Percentiles rank a stretch among this genome's conserved stretches.
phyloP scores from a whole-genome alignment of 352 stramenopile species.

The Phytophthora cryptogea region DNA sequence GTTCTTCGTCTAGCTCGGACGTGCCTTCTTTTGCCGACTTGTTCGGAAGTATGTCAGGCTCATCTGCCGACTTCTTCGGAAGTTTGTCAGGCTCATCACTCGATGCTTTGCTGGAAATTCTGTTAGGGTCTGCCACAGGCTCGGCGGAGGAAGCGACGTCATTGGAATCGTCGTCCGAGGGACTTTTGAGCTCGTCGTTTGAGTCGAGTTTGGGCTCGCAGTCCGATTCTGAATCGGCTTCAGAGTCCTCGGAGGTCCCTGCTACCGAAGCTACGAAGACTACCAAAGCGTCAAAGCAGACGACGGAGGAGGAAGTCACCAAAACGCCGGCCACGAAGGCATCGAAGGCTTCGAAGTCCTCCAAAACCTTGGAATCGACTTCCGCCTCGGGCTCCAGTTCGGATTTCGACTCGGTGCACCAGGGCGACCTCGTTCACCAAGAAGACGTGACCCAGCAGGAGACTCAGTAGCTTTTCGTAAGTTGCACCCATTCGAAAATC shows the following conservation, averaged over 20 bases:
- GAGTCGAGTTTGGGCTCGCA: not conserved
- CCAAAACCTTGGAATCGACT: conserved; percentile 4
- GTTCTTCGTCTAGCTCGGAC: not conserved
- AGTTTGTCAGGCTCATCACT: not conserved
- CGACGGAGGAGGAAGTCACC: not conserved
- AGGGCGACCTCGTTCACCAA: conserved; percentile 1
- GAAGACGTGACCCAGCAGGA: conserved; percentile 8
- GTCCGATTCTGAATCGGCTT: not conserved
- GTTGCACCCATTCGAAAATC: conserved; percentile 19
- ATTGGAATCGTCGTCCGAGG: conserved; percentile 1
- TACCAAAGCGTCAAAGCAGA: not conserved
- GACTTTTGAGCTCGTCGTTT: not conserved
- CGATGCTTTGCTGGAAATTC: not conserved
- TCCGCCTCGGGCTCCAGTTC: conserved; percentile 10
- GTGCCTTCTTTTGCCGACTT: not conserved
- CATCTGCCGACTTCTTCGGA: not conserved
- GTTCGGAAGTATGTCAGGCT: not conserved
- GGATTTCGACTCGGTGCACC: conserved; percentile 6
- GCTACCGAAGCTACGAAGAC: not conserved
- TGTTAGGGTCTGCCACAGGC: not conserved
- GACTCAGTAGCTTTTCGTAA: not conserved
- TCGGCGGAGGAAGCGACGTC: not conserved
- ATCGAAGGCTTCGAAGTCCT: conserved; percentile 10
- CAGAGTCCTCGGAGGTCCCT: not conserved
- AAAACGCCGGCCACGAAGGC: not conserved